Base-by-base conservation (phyloP, 257 asterid genomes). In the Salvia hispanica region DNA sequence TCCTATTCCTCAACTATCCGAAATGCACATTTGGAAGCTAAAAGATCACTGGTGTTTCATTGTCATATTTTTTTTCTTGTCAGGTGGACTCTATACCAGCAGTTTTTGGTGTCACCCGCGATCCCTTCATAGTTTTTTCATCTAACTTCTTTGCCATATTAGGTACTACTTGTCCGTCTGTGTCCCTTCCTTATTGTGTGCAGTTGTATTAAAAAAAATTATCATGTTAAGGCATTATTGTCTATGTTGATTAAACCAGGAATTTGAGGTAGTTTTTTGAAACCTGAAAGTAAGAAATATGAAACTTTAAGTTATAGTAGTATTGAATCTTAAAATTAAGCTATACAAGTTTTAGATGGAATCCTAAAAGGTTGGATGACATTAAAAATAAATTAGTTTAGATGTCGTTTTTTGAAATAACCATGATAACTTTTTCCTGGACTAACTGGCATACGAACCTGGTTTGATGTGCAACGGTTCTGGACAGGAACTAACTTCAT, bases 81-180 rank as follows among this genome's bases (percentile, higher is more conserved):
- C 91, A 94, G 99, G 95, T 87, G 70, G 99, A 94, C 79, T 94
- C 99, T 62, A 94, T 94, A 77, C 99, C 99, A 58, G 97, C 99
- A 42, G 99, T 94, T 74, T 91, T 94, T 72, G 99, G 99, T 44
- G 96, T 94, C 69, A 94, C 99, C 1, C 79, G 88, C 53, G 97
- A 94, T 73, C 97, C 97, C 70, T 91, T 88, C 81, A 58, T 94
- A 58, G 97, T 88, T 66, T 77, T 79, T 53, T 46, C 97, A 7
- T 94, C 99, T 75, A 94, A 94, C 80, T 80, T 94, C 72, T 94
- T 91, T 71, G 99, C 97, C 76, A 94, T 94, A 75, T 82, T 94
- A 84, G 99, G 99, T 91, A 70, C 67, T 15, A 25, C 31, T 25
- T 25, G 78, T 75, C 57, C 64, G 51, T 69, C 40, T 34, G 51